Evolutionary conservation across 2,329 filamentous ascomycete species (phyloP).

Genomic region (Fusarium anthophilum): DNA sequence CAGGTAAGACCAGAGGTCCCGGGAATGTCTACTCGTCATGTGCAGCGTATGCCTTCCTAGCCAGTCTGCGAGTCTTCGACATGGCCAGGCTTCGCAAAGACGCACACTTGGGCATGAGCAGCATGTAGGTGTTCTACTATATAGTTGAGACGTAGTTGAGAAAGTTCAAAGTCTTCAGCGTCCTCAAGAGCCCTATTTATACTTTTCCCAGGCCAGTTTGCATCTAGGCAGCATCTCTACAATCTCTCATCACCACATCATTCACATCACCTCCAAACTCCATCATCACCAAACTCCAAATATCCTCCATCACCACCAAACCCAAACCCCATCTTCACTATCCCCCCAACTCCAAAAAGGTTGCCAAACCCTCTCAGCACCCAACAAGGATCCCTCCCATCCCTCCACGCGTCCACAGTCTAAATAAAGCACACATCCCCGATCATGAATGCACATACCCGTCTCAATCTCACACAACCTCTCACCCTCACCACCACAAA

Average conservation of each 20-base stretch:
- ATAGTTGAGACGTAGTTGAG: not conserved
- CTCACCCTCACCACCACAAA: not conserved
- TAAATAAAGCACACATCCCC: slow-evolving; percentile 4
- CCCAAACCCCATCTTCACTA: not conserved
- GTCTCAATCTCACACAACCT: slow-evolving; percentile 1
- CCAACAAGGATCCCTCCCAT: not conserved
- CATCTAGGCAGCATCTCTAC: not conserved
- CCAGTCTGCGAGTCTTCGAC: slow-evolving; percentile 36
- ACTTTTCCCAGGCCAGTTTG: not conserved
- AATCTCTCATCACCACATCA: not conserved
- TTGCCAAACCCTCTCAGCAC: not conserved
- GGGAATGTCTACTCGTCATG: slow-evolving; percentile 57
- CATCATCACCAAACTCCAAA: not conserved
- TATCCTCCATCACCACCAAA: not conserved
- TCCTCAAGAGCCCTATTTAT: not conserved
- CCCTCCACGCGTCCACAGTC: not conserved
- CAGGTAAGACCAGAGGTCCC: slow-evolving; percentile 66
- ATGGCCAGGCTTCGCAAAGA: slow-evolving; percentile 10
- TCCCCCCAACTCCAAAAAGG: not conserved
- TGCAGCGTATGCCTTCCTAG: not conserved
- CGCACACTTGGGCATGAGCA: not conserved
- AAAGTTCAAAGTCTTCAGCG: not conserved
- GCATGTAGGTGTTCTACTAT: not conserved
- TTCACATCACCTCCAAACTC: not conserved
- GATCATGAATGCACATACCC: slow-evolving; percentile 5